Evolutionary conservation across 306 rosid species (phyloP).

Genomic region (Pyrus betulifolia): DNA sequence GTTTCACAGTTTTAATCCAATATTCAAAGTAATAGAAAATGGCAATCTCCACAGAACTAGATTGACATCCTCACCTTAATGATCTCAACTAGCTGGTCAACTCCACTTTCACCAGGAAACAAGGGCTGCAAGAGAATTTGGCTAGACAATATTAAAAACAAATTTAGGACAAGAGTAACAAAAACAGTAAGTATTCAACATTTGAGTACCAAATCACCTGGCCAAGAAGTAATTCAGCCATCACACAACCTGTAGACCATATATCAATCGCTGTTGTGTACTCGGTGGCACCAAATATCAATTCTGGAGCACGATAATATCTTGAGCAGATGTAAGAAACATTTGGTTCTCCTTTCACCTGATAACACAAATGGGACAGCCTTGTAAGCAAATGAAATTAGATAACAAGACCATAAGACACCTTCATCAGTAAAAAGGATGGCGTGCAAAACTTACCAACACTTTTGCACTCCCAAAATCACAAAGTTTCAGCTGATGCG

Average conservation of each 20-base stretch:
- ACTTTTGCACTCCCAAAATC: conserved; percentile 99
- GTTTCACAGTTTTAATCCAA: neutral
- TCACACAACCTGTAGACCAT: conserved; percentile 99
- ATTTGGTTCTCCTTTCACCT: conserved; percentile 99
- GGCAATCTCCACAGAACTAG: neutral
- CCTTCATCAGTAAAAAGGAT: conserved; percentile 11
- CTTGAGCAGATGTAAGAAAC: conserved; percentile 99
- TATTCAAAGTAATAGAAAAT: neutral
- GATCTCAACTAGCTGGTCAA: conserved; percentile 96
- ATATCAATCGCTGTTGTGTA: conserved; percentile 96
- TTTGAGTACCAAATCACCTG: conserved; percentile 64
- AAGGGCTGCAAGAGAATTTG: conserved; percentile 66
- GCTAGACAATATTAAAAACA: conserved; percentile 4
- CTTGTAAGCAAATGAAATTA: neutral
- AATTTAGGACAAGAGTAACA: neutral
- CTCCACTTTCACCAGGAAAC: conserved; percentile 99
- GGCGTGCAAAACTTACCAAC: conserved; percentile 54
- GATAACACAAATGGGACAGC: conserved; percentile 20
- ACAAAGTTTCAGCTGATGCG: conserved; percentile 94
- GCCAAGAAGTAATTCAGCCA: conserved; percentile 97
- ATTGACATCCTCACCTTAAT: conserved; percentile 58
- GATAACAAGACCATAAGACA: conserved; percentile 3
- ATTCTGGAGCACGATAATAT: conserved; percentile 97
- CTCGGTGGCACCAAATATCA: conserved; percentile 96
- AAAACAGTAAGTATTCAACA: neutral